Percentiles rank a stretch among this genome's conserved stretches.
phyloP scores from a whole-genome alignment of 1,284 basidiomycete species.

The Ustilago cynodontis region DNA sequence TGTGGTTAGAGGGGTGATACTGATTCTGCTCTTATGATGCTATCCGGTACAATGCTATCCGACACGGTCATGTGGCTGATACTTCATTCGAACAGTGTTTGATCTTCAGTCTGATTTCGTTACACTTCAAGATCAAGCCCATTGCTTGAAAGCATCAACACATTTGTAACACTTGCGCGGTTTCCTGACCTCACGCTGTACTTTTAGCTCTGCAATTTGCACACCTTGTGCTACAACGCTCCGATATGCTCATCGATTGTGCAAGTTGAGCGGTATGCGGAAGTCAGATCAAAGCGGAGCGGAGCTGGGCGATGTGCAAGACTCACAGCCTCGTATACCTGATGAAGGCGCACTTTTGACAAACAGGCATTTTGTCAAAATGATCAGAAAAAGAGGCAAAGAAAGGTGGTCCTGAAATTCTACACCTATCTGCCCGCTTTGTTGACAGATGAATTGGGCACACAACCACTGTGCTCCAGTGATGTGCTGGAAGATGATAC shows the following conservation, averaged over 20 bases:
- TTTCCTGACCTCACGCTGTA: conserved; percentile 11
- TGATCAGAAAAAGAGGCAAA: neutral
- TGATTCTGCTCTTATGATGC: neutral
- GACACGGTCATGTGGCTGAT: neutral
- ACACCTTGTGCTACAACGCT: no score
- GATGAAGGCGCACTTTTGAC: neutral
- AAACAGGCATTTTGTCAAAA: neutral
- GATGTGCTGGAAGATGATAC: no score
- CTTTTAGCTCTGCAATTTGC: conserved; percentile 19
- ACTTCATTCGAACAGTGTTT: conserved; percentile 78
- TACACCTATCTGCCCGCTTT: neutral
- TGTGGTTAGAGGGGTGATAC: neutral
- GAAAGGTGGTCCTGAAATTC: conserved; percentile 11
- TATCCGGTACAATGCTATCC: neutral
- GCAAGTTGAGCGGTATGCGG: no score
- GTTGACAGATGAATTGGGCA: no score
- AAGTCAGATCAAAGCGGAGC: no score
- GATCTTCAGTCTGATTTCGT: conserved; percentile 94
- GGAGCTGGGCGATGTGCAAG: no score
- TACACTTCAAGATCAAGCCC: conserved; percentile 99
- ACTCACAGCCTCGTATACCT: neutral
- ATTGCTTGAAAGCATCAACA: conserved; percentile 72
- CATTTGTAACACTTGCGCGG: neutral
- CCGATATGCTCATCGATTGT: no score
- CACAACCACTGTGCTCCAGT: no score